Evolutionary conservation across 2,329 filamentous ascomycete species (phyloP).

Genomic region (Penicillium hesseltinei): DNA sequence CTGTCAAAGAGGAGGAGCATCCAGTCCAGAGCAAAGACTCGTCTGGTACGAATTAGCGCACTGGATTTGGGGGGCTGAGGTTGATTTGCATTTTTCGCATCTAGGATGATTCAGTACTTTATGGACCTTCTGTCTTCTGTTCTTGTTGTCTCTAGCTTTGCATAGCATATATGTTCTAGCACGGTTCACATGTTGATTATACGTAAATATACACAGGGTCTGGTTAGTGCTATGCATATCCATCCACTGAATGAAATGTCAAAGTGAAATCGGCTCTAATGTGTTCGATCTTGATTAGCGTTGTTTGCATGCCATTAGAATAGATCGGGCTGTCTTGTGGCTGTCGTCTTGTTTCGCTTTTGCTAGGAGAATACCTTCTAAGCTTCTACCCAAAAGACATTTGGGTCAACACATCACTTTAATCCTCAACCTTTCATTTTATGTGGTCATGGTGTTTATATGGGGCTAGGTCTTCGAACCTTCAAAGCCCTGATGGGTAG

Average conservation of each 20-base stretch:
- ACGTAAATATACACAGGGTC: background rate
- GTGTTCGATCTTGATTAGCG: background rate
- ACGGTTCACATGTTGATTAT: conserved; percentile 5
- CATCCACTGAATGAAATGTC: background rate
- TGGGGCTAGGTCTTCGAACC: too few relatives aligned
- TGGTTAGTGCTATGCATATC: background rate
- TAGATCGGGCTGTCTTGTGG: background rate
- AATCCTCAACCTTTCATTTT: background rate
- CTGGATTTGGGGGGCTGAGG: background rate
- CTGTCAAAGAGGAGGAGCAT: conserved; percentile 8
- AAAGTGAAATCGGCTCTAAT: background rate
- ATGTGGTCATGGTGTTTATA: background rate
- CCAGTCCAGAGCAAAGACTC: conserved; percentile 1
- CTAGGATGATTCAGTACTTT: background rate
- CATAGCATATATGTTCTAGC: conserved; percentile 14
- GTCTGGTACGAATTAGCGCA: conserved; percentile 5
- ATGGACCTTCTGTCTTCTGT: background rate
- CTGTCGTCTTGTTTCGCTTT: background rate
- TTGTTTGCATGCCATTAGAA: background rate
- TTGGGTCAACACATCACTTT: background rate
- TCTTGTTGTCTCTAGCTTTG: background rate
- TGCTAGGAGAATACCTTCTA: background rate
- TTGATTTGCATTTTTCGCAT: conserved; percentile 1
- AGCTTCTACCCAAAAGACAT: background rate
- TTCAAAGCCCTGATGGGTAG: background rate